Percentiles rank a stretch among this genome's conserved stretches.
phyloP scores from a whole-genome alignment of 2,329 filamentous ascomycete species.

The Blumeria graminis region DNA sequence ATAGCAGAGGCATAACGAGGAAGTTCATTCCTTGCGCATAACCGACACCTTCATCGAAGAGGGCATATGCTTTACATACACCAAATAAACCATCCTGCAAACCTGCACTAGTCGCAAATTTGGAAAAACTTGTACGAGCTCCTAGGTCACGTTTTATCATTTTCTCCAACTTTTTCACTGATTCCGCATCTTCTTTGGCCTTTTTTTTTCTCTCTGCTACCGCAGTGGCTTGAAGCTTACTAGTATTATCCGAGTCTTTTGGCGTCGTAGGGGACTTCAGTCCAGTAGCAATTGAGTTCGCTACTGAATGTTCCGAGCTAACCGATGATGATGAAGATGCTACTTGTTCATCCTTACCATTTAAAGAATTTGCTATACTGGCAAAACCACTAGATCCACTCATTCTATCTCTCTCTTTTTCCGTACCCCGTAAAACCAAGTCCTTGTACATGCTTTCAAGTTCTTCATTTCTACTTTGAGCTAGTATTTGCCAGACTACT shows the following conservation, averaged over 20 bases:
- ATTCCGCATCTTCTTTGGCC: slow-evolving; percentile 50
- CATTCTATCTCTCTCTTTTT: slow-evolving; percentile 45
- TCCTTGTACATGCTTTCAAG: slow-evolving; percentile 72
- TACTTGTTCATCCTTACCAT: slow-evolving; percentile 34
- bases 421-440: slow-evolving; percentile 54
- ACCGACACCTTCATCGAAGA: slow-evolving; percentile 83
- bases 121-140: slow-evolving; percentile 83
- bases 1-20: slow-evolving; percentile 82
- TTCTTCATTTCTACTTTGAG: slow-evolving; percentile 83
- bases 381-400: slow-evolving; percentile 15
- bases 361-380: slow-evolving; percentile 25
- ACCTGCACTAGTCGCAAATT: slow-evolving; percentile 74
- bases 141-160: slow-evolving; percentile 76
- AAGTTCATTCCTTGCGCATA: slow-evolving; percentile 99
- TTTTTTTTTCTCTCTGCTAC: slow-evolving; percentile 51
- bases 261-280: slow-evolving; percentile 29
- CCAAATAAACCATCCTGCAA: slow-evolving; percentile 87
- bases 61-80: slow-evolving; percentile 88
- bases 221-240: slow-evolving; percentile 38
- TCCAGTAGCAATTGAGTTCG: slow-evolving; percentile 30
- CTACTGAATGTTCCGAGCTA: slow-evolving; percentile 50
- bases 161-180: slow-evolving; percentile 69
- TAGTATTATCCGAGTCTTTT: slow-evolving; percentile 35
- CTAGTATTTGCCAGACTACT: slow-evolving; percentile 96
- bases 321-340: slow-evolving; percentile 67